Percentiles rank a stretch among this genome's conserved stretches.
Evolutionary conservation across 768 basidiomycete species (phyloP).

Genomic region (Albatrellus ellisii): DNA sequence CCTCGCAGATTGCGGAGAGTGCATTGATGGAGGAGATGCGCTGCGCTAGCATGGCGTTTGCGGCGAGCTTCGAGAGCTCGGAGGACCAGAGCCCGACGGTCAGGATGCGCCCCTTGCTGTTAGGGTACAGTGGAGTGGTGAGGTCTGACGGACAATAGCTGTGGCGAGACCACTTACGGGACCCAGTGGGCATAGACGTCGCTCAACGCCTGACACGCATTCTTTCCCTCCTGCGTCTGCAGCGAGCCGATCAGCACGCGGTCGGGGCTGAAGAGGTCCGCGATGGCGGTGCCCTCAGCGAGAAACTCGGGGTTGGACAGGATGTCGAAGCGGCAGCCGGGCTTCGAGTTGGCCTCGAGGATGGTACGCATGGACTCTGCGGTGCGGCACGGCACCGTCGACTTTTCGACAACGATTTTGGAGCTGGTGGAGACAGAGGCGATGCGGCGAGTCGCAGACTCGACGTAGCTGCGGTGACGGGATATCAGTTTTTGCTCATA

Average conservation of each 20-base stretch:
- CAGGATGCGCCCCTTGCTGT: slow-evolving; percentile 63
- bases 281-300: slow-evolving; percentile 94
- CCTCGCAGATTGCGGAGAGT: slow-evolving; percentile 96
- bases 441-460: slow-evolving; percentile 92
- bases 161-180: slow-evolving; percentile 42
- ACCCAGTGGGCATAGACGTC: slow-evolving; percentile 97
- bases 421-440: slow-evolving; percentile 79
- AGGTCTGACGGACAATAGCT: not conserved
- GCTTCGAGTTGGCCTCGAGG: slow-evolving; percentile 94
- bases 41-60: slow-evolving; percentile 99
- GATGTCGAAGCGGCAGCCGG: slow-evolving; percentile 88
- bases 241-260: slow-evolving; percentile 96
- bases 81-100: slow-evolving; percentile 98
- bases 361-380: slow-evolving; percentile 99
- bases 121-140: not conserved
- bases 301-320: slow-evolving; percentile 99
- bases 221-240: slow-evolving; percentile 73
- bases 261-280: slow-evolving; percentile 80
- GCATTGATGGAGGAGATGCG: slow-evolving; percentile 98
- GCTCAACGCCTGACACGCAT: slow-evolving; percentile 63
- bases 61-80: slow-evolving; percentile 95
- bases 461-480: slow-evolving; percentile 70
- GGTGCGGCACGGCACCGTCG: slow-evolving; percentile 96
- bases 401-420: slow-evolving; percentile 99
- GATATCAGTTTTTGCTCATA: slow-evolving; percentile 9